A percentile compares a stretch with the other conserved stretches of the same genome.
Evolutionary conservation across 2,329 filamentous ascomycete species (phyloP).

Genomic region (Colletotrichum plurivorum): DNA sequence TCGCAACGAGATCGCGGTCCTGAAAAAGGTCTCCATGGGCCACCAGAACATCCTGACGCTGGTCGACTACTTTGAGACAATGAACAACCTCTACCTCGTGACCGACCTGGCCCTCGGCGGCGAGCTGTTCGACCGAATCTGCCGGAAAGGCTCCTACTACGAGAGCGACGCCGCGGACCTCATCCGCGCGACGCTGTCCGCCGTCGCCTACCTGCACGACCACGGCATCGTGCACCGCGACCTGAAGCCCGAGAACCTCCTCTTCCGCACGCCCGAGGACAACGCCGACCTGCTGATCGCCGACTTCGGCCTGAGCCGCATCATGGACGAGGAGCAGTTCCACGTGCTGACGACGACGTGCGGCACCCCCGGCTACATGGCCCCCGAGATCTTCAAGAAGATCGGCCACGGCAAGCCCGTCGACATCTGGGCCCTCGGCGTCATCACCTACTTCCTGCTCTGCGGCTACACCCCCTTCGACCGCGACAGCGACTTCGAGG

Average conservation of each 20-base stretch:
- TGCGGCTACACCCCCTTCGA: conserved; percentile 99
- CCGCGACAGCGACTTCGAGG: conserved; percentile 95
- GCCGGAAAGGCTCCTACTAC: conserved; percentile 98
- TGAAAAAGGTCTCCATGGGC: conserved; percentile 99
- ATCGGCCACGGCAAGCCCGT: conserved; percentile 98
- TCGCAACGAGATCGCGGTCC: conserved; percentile 96
- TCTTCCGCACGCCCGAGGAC: conserved; percentile 97
- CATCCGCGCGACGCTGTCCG: conserved; percentile 93
- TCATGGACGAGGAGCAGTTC: conserved; percentile 99
- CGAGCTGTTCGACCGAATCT: conserved; percentile 98
- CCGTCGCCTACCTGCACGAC: conserved; percentile 98
- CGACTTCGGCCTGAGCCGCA: conserved; percentile 94
- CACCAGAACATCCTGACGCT: conserved; percentile 98
- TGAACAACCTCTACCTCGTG: conserved; percentile 99
- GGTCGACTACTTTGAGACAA: conserved; percentile 99
- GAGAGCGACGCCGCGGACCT: conserved; percentile 97
- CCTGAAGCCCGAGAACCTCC: conserved; percentile 95
- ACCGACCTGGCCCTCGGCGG: conserved; percentile 96
- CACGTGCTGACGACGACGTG: conserved; percentile 98
- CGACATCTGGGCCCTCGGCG: conserved; percentile 97
- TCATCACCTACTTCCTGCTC: conserved; percentile 98
- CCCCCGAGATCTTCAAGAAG: conserved; percentile 99
- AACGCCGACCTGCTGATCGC: conserved; percentile 97
- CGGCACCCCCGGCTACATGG: conserved; percentile 98
- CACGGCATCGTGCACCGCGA: conserved; percentile 99